These are phyloP conservation scores for Kodamaea restingae DNA, from an alignment of 805 yeast genomes.

Conservation along the genomic window DNA sequence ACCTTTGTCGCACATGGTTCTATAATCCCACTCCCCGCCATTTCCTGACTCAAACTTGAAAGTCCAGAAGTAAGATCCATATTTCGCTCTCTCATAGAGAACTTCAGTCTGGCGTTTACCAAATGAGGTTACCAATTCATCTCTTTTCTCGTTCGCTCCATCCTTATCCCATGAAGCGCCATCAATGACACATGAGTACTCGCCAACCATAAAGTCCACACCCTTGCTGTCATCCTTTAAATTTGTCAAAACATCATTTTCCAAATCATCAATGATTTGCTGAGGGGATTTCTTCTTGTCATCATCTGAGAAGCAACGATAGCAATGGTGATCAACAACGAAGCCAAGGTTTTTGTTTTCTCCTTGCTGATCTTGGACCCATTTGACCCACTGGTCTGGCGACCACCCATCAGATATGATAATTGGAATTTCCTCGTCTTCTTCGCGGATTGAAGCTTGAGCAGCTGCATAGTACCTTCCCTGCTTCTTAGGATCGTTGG, in stretches of 20 bases:
- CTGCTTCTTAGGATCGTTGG: conserved; percentile 42
- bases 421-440: conserved; percentile 59
- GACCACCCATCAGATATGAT: conserved; percentile 94
- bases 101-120: conserved; percentile 54
- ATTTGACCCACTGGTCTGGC: conserved; percentile 71
- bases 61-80: conserved; percentile 90
- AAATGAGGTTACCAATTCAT: conserved; percentile 52
- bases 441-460: conserved; percentile 50
- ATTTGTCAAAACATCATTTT: conserved; percentile 46
- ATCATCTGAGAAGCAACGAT: conserved; percentile 75
- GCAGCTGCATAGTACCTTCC: conserved; percentile 71
- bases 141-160: conserved; percentile 41
- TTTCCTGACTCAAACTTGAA: conserved; percentile 80
- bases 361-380: conserved; percentile 47
- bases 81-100: conserved; percentile 50
- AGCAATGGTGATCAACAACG: conserved; percentile 79
- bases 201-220: conserved; percentile 81
- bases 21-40: conserved; percentile 97
- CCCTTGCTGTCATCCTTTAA: conserved; percentile 39
- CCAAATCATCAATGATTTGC: conserved; percentile 56
- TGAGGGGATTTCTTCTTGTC: conserved; percentile 67
- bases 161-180: conserved; percentile 66
- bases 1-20: conserved; percentile 66
- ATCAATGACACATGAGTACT: conserved; percentile 84
- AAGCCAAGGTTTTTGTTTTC: conserved; percentile 48